Evolutionary conservation across 2,329 filamentous ascomycete genomes (phyloP), one percentile per base, ranked within the genome.

Genomic region (Penicillium palitans): DNA sequence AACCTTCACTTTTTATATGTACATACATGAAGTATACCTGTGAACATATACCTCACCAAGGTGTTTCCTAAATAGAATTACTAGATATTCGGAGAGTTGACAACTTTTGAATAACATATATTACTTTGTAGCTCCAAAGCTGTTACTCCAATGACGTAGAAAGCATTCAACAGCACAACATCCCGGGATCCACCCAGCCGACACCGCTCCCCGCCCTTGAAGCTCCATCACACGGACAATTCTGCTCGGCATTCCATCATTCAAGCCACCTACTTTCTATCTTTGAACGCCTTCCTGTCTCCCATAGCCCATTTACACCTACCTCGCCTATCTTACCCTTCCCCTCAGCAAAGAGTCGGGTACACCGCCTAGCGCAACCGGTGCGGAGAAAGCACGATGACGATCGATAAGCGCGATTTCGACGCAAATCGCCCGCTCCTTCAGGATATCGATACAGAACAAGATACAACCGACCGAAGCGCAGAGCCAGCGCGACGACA

Each of bases 371-470:
- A 41, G 17, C 37, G 19, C 37, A 21, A n/a, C 29, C 27, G 50
- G 55, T 58, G 55, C 55, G 55, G 55, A 58, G 55, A 58, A 42
- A 29, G 25, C 45, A 62, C 49, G 8, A 74, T 74, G 72, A 54
- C 70, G 7, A 76, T 80, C 61, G 77, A 79, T 63, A 78, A 79
- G 62, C 74, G 78, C 21, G 79, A 80, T 62, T 80, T 80, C 61
- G 79, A 81, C 65, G 65, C 70, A 25, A 71, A 79, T 60, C 73
- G 78, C 35, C 68, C 74, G 10, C 59, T 74, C 6, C 62, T 71
- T n/a, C 61, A 66, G 7, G 68, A 66, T 17, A 52, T 57, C 29
- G 51, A 60, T 2, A 41, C 59, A 9, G 62, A 66, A 10, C 55
- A 52, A 6, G 35, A 56, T n/a, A 40, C 55, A 49, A 10, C 54